These are phyloP conservation scores for Trichoderma endophyticum DNA, from an alignment of 2,329 filamentous ascomycete genomes.

Conservation along the genomic window DNA sequence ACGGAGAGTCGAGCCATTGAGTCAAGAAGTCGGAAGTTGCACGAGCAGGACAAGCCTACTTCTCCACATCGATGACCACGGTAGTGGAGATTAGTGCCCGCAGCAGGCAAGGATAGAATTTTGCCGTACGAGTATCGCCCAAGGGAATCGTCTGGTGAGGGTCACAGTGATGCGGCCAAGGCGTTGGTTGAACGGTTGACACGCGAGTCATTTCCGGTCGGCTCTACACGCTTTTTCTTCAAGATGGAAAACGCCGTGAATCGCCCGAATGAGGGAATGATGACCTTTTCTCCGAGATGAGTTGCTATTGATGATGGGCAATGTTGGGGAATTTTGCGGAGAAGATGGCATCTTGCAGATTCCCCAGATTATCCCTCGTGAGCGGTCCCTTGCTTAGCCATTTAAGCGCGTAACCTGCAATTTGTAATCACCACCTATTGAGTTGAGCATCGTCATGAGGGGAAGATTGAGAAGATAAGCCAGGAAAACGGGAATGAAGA, in stretches of 20 bases:
- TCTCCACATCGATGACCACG: slow-evolving; percentile 7
- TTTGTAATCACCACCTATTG: not conserved
- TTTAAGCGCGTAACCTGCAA: not conserved
- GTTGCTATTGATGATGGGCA: not conserved
- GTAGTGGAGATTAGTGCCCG: slow-evolving; percentile 2
- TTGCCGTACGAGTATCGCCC: not conserved
- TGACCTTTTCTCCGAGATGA: not conserved
- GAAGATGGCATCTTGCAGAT: not conserved
- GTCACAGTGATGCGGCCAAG: slow-evolving; percentile 10
- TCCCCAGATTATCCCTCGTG: not conserved
- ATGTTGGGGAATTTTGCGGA: slow-evolving; percentile 3
- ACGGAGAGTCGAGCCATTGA: not conserved
- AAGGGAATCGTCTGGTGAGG: not conserved
- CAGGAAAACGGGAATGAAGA: not conserved
- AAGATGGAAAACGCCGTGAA: not conserved
- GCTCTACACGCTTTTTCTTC: slow-evolving; percentile 24
- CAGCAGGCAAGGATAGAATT: not conserved
- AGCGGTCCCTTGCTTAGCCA: not conserved
- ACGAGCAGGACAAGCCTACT: not conserved
- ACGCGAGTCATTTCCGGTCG: slow-evolving; percentile 3
- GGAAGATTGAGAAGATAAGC: not conserved
- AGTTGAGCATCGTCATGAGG: not conserved
- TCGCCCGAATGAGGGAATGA: not conserved
- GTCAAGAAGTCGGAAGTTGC: slow-evolving; percentile 4
- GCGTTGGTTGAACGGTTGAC: not conserved